These are phyloP conservation scores for Schwanniomyces vanrijiae DNA, from an alignment of 805 yeast species.

Conservation along the genomic window DNA sequence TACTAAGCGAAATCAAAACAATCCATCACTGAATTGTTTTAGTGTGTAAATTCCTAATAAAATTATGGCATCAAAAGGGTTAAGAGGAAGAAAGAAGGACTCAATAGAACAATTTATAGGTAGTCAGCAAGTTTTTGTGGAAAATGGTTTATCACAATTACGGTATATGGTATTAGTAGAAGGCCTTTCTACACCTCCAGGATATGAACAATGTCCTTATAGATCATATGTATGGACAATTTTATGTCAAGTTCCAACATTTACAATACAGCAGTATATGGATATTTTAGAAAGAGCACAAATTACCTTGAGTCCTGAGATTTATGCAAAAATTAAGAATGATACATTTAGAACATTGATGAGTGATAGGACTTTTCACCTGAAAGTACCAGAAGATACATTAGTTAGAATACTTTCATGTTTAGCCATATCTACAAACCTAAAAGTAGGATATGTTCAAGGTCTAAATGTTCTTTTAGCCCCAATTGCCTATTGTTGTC, in stretches of 20 bases:
- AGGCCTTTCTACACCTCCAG: conserved; percentile 40
- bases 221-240: conserved; percentile 82
- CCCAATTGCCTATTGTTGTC: conserved; percentile 71
- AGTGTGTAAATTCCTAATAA: neutral
- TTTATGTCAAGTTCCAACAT: conserved; percentile 61
- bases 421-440: conserved; percentile 52
- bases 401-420: conserved; percentile 69
- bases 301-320: conserved; percentile 38
- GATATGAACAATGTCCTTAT: conserved; percentile 60
- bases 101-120: conserved; percentile 37
- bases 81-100: conserved; percentile 33
- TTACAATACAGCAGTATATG: conserved; percentile 55
- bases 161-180: conserved; percentile 41
- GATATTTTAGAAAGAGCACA: conserved; percentile 55
- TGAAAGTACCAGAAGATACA: conserved; percentile 66
- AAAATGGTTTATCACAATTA: conserved; percentile 33
- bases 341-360: conserved; percentile 86
- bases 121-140: conserved; percentile 34
- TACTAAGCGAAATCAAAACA: neutral
- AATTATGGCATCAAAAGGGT: neutral
- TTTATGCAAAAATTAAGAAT: conserved; percentile 71
- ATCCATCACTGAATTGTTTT: neutral
- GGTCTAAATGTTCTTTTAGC: conserved; percentile 89
- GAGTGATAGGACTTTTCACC: conserved; percentile 65
- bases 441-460: conserved; percentile 66